phyloP scores from a whole-genome alignment of 768 basidiomycete species.

The Chiua virens region DNA sequence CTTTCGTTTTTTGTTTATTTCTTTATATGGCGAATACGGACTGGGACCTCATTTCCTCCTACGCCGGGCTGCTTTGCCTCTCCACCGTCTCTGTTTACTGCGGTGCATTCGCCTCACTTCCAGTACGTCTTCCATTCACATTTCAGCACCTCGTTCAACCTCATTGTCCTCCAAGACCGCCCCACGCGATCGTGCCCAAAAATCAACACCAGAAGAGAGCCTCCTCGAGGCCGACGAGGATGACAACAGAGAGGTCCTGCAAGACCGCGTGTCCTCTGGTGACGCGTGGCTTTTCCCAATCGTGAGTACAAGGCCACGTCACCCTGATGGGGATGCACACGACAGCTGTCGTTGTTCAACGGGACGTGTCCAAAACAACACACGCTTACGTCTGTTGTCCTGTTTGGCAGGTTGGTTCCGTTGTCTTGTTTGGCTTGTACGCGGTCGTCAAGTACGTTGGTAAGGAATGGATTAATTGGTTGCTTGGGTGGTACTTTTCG shows the following conservation, averaged over 20 bases:
- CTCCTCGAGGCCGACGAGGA: slow-evolving; percentile 46
- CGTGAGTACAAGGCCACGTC: slow-evolving; percentile 40
- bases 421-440: slow-evolving; percentile 67
- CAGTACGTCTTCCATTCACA: slow-evolving; percentile 42
- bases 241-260: slow-evolving; percentile 56
- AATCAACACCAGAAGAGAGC: background rate
- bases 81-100: slow-evolving; percentile 68
- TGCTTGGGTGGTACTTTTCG: slow-evolving; percentile 76
- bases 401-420: slow-evolving; percentile 61
- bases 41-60: slow-evolving; percentile 66
- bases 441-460: slow-evolving; percentile 72
- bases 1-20: slow-evolving; percentile 1
- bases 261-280: slow-evolving; percentile 58
- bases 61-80: slow-evolving; percentile 63
- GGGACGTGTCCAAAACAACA: no score
- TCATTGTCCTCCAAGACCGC: slow-evolving; percentile 5
- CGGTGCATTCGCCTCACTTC: slow-evolving; percentile 67
- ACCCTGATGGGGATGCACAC: no score
- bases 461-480: slow-evolving; percentile 78
- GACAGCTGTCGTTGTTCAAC: no score
- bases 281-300: slow-evolving; percentile 80
- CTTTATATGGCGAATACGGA: slow-evolving; percentile 30
- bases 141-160: background rate
- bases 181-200: background rate
- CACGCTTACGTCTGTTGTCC: no score